These are phyloP conservation scores for Pyronema omphalodes DNA, from an alignment of 495 filamentous ascomycete genomes.

Conservation along the genomic window DNA sequence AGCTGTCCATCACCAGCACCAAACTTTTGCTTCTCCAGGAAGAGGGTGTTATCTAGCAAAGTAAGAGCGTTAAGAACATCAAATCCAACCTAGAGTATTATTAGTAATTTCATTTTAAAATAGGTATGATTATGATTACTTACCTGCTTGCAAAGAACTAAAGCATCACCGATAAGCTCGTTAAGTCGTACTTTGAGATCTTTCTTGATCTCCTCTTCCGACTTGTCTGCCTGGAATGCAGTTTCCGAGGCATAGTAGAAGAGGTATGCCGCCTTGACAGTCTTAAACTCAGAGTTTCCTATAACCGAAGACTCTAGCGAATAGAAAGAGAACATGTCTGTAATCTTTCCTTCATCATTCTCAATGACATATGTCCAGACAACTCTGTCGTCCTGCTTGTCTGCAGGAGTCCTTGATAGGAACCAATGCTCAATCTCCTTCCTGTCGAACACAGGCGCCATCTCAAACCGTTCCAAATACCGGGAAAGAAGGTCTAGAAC, in stretches of 20 bases:
- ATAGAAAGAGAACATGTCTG: conserved; percentile 94
- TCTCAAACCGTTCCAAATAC: conserved; percentile 60
- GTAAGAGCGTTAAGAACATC: conserved; percentile 96
- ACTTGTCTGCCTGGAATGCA: conserved; percentile 34
- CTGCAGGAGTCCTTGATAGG: conserved; percentile 35
- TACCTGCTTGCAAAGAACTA: conserved; percentile 71
- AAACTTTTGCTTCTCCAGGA: conserved; percentile 83
- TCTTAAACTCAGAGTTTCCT: conserved; percentile 50
- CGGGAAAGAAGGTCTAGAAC: conserved; percentile 57
- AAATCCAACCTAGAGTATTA: conserved; percentile 41
- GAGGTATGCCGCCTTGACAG: conserved; percentile 73
- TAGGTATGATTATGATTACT: not conserved
- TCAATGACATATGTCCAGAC: conserved; percentile 89
- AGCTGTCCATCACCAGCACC: conserved; percentile 83
- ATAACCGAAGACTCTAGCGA: conserved; percentile 84
- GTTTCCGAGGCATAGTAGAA: conserved; percentile 89
- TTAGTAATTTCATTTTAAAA: conserved; percentile 3
- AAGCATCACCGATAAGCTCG: conserved; percentile 58
- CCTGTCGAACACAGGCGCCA: conserved; percentile 62
- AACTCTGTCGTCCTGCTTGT: conserved; percentile 45
- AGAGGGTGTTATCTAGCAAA: conserved; percentile 78
- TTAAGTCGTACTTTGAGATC: conserved; percentile 56
- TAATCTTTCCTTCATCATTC: conserved; percentile 40
- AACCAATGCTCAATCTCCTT: conserved; percentile 83
- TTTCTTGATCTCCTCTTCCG: conserved; percentile 24